phyloP scores from a whole-genome alignment of 192 early-diverging fungal genomes.

The Backusella parvicylindrica region DNA sequence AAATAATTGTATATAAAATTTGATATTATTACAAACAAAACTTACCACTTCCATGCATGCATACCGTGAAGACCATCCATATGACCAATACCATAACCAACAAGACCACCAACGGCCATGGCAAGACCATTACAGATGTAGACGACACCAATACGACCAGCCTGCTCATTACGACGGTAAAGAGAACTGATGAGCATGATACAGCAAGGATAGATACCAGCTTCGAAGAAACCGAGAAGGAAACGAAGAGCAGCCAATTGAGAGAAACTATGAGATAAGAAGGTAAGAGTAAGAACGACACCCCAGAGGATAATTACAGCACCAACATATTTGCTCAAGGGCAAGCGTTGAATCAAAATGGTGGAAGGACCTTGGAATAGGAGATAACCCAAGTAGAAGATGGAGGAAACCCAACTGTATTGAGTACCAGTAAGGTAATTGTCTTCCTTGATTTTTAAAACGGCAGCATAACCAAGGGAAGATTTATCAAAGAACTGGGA shows the following conservation, averaged over 20 bases:
- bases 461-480: constrained; percentile 13
- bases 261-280: constrained; percentile 7
- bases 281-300: constrained; percentile 9
- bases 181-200: constrained; percentile 18
- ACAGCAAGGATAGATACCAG: constrained; percentile 18
- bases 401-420: constrained; percentile 21
- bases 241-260: constrained; percentile 26
- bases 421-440: constrained; percentile 1
- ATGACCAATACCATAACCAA: constrained; percentile 19
- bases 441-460: constrained; percentile 10
- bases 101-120: constrained; percentile 8
- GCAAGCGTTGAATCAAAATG: constrained; percentile 21
- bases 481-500: constrained; percentile 30
- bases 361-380: constrained; percentile 17
- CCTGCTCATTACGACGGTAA: constrained; percentile 22
- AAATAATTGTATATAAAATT: neutral
- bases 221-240: constrained; percentile 28
- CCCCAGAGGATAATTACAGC: constrained; percentile 21
- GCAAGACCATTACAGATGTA: constrained; percentile 16
- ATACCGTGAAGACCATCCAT: constrained; percentile 9
- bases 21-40: too few species aligned
- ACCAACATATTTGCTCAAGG: constrained; percentile 14
- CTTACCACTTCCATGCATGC: constrained; percentile 31
- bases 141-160: constrained; percentile 9
- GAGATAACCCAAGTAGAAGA: constrained; percentile 33